Evolutionary conservation across 2,329 filamentous ascomycete genomes (phyloP), one percentile per base, ranked within the genome.

Genomic region (Allantophomopsis cytisporea): DNA sequence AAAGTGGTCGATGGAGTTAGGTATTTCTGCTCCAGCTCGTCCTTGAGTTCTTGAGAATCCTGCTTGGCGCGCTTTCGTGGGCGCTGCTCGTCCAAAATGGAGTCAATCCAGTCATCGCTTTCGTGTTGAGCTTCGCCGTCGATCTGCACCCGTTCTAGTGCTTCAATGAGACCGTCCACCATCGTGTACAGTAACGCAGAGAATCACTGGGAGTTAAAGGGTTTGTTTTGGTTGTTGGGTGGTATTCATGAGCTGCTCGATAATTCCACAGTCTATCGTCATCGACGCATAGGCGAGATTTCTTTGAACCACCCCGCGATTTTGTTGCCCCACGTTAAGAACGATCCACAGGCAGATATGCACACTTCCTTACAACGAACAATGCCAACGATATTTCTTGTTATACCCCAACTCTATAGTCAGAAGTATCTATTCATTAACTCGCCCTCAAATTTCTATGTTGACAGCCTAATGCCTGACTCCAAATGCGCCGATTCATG

Each of bases 1-100:
- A 98, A 95, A 2, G 73, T 71, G 5, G 77, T 71, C 2, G 85
- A 84, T 1, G 91, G 89, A 2, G 75, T 76, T 18, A 98, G 66
- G 52, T 89, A 91, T 36, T 83, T 77, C 40, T 70, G 54, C 60
- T 94, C 86, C 5, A 96, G 70, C 44, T 77, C 69, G 35, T 65
- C 64, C 60, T 84, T 84, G 43, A 89, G 64, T 23, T 70, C 69
- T n/a, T 76, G 66, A 31, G 69, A 67, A 59, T 70, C 67, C 58
- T 68, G 71, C 47, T 55, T 56, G 4, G 52, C 45, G 11, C 66
- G 62, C 59, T 73, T 72, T 39, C 62, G 63, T 36, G 68, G 67
- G 38, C 64, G 62, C 43, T 62, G 60, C 47, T 69, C 59, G 47
- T 73, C 68, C 40, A 80, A 64, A 40, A 81, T 63, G 43, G 71